Conservation (phyloP, 2,329 filamentous ascomycete genomes). For the Alternaria novae-zelandiae region DNA sequence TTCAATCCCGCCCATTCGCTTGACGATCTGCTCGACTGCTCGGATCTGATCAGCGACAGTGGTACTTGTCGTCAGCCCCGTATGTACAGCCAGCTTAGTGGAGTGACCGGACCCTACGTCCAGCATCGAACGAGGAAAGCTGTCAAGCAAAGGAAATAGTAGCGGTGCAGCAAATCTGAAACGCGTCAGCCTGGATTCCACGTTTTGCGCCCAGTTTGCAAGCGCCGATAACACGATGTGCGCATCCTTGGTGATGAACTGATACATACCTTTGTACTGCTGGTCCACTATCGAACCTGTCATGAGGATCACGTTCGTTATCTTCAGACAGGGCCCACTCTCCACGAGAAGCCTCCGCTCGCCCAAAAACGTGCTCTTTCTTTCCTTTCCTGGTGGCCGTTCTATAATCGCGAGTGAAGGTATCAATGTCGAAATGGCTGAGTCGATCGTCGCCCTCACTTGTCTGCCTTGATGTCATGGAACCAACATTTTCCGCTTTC, state of each 20-base stretch:
- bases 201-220: too few relatives aligned
- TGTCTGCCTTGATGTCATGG: slow-evolving; percentile 28
- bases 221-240: background rate
- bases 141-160: slow-evolving; percentile 79
- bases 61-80: slow-evolving; percentile 74
- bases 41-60: slow-evolving; percentile 74
- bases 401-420: slow-evolving; percentile 42
- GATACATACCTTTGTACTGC: slow-evolving; percentile 44
- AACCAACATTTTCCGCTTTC: slow-evolving; percentile 36
- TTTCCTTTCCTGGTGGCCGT: slow-evolving; percentile 19
- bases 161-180: slow-evolving; percentile 61
- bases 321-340: slow-evolving; percentile 43
- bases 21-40: slow-evolving; percentile 68
- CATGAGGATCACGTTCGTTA: slow-evolving; percentile 38
- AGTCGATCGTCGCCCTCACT: slow-evolving; percentile 26
- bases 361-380: slow-evolving; percentile 51
- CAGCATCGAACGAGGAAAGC: slow-evolving; percentile 77
- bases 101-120: slow-evolving; percentile 49
- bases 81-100: slow-evolving; percentile 54
- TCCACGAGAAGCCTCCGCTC: slow-evolving; percentile 49
- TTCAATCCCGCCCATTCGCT: slow-evolving; percentile 69
- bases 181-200: slow-evolving; percentile 16
- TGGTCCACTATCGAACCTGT: slow-evolving; percentile 46
- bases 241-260: background rate
- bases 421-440: slow-evolving; percentile 42